Evolutionary conservation across 805 yeast species (phyloP).

Genomic region (Lipomyces lipofer): DNA sequence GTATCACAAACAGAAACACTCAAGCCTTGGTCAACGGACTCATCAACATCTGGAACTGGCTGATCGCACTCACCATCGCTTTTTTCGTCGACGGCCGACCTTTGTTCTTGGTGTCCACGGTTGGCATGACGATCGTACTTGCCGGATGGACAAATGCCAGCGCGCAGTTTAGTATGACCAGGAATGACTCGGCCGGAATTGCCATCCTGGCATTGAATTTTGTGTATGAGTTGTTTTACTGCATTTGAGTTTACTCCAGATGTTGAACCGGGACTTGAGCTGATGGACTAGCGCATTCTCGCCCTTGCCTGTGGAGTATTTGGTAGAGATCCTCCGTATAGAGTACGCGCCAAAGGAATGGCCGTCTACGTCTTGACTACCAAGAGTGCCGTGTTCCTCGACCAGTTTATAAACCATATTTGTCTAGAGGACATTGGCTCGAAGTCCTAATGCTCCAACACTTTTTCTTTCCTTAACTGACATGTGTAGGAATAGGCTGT

Average conservation of each 20-base stretch:
- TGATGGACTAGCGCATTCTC: constrained; percentile 10
- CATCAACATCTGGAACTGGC: constrained; percentile 50
- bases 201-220: constrained; percentile 27
- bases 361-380: constrained; percentile 37
- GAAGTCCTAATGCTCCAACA: constrained; percentile 43
- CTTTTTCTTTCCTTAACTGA: background rate
- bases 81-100: constrained; percentile 36
- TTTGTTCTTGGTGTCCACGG: constrained; percentile 38
- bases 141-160: constrained; percentile 27
- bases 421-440: constrained; percentile 47
- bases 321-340: constrained; percentile 33
- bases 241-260: background rate
- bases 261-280: background rate
- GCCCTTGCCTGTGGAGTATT: constrained; percentile 25
- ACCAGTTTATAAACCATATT: constrained; percentile 43
- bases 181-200: constrained; percentile 2
- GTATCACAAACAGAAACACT: constrained; percentile 49
- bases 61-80: constrained; percentile 38
- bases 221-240: constrained; percentile 23
- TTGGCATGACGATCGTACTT: constrained; percentile 40
- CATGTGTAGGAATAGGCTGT: constrained; percentile 11
- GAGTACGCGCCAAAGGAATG: constrained; percentile 47
- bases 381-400: constrained; percentile 33
- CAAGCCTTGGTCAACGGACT: constrained; percentile 55
- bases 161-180: constrained; percentile 2